Evolutionary conservation across 805 yeast genomes (phyloP).

Genomic region (Yamadazyma akitaensis): DNA sequence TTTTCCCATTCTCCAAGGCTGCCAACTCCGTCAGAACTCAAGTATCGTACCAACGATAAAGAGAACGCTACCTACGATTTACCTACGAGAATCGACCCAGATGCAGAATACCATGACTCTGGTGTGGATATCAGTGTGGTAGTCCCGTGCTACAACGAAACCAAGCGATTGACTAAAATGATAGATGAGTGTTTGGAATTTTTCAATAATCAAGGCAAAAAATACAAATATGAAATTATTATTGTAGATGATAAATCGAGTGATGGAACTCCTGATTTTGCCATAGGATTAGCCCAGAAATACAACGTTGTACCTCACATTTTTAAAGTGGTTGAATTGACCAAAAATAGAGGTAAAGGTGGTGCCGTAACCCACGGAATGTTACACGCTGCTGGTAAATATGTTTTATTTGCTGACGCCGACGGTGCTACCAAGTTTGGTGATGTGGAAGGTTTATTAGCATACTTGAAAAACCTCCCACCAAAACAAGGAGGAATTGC

Average conservation of each 20-base stretch:
- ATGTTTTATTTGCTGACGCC: constrained; percentile 89
- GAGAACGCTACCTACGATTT: constrained; percentile 24
- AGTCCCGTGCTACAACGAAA: constrained; percentile 93
- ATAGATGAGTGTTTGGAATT: constrained; percentile 63
- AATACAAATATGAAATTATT: constrained; percentile 62
- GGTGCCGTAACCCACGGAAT: constrained; percentile 95
- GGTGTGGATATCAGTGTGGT: constrained; percentile 67
- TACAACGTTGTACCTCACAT: constrained; percentile 52
- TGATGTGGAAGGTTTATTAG: constrained; percentile 56
- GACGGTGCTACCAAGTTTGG: constrained; percentile 90
- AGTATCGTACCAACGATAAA: constrained; percentile 49
- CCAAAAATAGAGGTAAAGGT: constrained; percentile 79
- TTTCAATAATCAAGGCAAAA: constrained; percentile 31
- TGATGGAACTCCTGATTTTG: constrained; percentile 75
- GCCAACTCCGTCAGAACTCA: constrained; percentile 50
- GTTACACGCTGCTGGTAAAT: constrained; percentile 67
- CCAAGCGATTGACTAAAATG: constrained; percentile 66
- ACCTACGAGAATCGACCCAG: constrained; percentile 30
- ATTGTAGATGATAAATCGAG: constrained; percentile 90
- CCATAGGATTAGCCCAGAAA: constrained; percentile 56
- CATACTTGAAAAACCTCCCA: constrained; percentile 31
- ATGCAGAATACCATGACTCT: constrained; percentile 20
- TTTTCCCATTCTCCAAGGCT: constrained; percentile 65
- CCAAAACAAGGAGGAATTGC: constrained; percentile 54
- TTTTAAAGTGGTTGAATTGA: constrained; percentile 68